Conservation (phyloP, 106 monocot species). For the Dendrobium officinale region DNA sequence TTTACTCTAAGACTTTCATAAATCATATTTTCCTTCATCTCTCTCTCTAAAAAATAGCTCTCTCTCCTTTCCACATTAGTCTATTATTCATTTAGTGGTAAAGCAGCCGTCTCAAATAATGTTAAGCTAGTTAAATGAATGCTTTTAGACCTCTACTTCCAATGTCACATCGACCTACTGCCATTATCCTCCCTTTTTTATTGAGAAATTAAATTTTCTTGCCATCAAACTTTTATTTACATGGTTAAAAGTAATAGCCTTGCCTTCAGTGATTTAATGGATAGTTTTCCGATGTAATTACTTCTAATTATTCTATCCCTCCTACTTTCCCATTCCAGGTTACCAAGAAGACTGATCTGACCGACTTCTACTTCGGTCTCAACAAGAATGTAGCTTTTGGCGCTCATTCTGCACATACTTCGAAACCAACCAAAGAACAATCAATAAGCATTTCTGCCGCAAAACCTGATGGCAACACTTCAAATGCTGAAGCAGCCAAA, state of each 20-base stretch:
- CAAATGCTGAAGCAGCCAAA: constrained; percentile 3
- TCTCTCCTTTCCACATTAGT: no score
- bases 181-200: not conserved
- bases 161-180: not conserved
- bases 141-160: not conserved
- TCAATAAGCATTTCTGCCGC: not conserved
- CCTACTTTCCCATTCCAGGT: constrained; percentile 34
- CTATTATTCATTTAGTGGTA: no score
- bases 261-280: not conserved
- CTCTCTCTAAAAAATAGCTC: no score
- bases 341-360: constrained; percentile 73
- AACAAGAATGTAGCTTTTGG: constrained; percentile 86
- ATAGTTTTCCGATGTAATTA: not conserved
- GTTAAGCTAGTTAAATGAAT: not conserved
- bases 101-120: no score
- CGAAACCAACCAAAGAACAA: constrained; percentile 21
- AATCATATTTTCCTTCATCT: no score
- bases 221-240: not conserved
- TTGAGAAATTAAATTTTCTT: not conserved
- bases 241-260: not conserved
- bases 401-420: constrained; percentile 13
- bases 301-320: not conserved
- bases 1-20: no score
- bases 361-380: constrained; percentile 84
- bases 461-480: constrained; percentile 1